Evolutionary conservation across 1,139 yeast species (phyloP).

Genomic region (Geotrichum citri-aurantii): DNA sequence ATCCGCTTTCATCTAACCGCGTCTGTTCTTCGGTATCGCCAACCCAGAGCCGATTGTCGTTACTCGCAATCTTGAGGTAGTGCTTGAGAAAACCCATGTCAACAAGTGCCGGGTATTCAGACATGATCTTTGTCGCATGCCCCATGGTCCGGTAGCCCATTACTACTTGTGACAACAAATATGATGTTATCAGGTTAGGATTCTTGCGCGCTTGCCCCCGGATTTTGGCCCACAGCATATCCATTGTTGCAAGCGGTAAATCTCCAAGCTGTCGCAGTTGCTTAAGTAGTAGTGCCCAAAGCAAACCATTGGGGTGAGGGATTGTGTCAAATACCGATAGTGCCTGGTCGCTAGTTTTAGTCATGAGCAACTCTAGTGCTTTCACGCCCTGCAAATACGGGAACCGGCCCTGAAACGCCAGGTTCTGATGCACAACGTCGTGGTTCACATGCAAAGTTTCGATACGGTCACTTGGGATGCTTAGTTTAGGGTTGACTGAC

Average conservation of each 20-base stretch:
- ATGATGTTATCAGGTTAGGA: slow-evolving; percentile 14
- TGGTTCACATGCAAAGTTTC: slow-evolving; percentile 2
- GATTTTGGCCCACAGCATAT: slow-evolving; percentile 25
- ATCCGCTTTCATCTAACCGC: not conserved
- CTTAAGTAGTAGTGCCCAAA: slow-evolving; percentile 28
- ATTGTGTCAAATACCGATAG: slow-evolving; percentile 13
- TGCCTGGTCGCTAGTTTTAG: slow-evolving; percentile 10
- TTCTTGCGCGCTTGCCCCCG: not conserved
- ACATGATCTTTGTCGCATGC: slow-evolving; percentile 14
- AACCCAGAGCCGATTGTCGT: not conserved
- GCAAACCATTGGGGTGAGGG: slow-evolving; percentile 19
- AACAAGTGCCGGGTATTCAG: slow-evolving; percentile 9
- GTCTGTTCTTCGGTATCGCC: not conserved
- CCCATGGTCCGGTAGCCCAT: slow-evolving; percentile 20
- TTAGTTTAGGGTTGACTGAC: not conserved
- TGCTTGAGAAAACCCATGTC: not conserved
- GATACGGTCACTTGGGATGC: not conserved
- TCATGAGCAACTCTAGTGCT: slow-evolving; percentile 16
- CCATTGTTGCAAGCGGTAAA: slow-evolving; percentile 23
- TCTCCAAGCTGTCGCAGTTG: slow-evolving; percentile 23
- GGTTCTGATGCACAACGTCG: not conserved
- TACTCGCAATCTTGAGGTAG: slow-evolving; percentile 8
- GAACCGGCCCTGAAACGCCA: slow-evolving; percentile 20
- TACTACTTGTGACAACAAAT: slow-evolving; percentile 23
- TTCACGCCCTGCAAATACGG: slow-evolving; percentile 24